Percentiles rank a stretch among this genome's conserved stretches.
Evolutionary conservation across 1,284 basidiomycete genomes (phyloP).

Genomic region (Leucoagaricus sp.): DNA sequence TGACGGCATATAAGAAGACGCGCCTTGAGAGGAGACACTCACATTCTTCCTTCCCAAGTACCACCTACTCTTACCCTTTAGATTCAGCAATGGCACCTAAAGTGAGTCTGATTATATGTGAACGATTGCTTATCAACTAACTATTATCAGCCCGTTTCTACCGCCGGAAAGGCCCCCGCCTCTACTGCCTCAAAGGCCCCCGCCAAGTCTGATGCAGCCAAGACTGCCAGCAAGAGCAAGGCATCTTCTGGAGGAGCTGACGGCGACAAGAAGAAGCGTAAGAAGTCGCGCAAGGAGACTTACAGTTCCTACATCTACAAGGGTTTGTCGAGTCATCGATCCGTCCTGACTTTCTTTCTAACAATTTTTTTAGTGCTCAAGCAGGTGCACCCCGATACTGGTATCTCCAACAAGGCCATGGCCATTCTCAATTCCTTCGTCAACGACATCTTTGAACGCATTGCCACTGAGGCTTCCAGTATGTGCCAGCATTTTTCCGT

Average conservation of each 20-base stretch:
- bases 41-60: conserved; percentile 7
- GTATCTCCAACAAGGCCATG: conserved; percentile 98
- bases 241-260: conserved; percentile 61
- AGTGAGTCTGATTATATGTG: conserved; percentile 22
- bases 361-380: conserved; percentile 58
- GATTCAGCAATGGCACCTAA: conserved; percentile 32
- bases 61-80: conserved; percentile 15
- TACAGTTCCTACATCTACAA: conserved; percentile 97
- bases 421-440: conserved; percentile 92
- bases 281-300: conserved; percentile 88
- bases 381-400: conserved; percentile 95
- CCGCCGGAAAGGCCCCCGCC: conserved; percentile 82
- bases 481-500: conserved; percentile 9
- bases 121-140: not conserved
- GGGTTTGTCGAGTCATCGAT: conserved; percentile 45
- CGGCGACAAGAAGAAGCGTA: conserved; percentile 88
- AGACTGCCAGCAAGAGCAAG: conserved; percentile 85
- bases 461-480: conserved; percentile 87
- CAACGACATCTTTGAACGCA: conserved; percentile 92
- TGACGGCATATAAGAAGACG: conserved; percentile 21
- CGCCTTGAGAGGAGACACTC: not conserved
- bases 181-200: conserved; percentile 79
- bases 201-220: conserved; percentile 69
- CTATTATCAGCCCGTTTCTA: conserved; percentile 66
- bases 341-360: conserved; percentile 46